phyloP scores from a whole-genome alignment of 2,329 filamentous ascomycete genomes.

The Talaromyces sp. region DNA sequence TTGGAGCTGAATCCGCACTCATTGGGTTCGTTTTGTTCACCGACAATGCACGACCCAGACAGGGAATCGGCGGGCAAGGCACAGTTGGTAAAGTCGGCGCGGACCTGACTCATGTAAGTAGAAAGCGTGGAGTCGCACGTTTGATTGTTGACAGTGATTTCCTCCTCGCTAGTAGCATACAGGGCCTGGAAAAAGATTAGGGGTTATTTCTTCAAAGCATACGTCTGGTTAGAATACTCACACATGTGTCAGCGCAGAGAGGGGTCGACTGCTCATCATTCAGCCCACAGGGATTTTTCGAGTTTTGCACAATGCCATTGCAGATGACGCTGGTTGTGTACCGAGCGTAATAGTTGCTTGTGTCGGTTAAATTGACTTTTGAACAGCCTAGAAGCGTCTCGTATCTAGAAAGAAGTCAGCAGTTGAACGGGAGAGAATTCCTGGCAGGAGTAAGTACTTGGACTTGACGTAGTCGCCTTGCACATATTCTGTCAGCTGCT shows the following conservation, averaged over 20 bases:
- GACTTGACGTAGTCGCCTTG: conserved; percentile 66
- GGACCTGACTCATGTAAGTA: conserved; percentile 69
- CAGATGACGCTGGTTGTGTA: conserved; percentile 91
- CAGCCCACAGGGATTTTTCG: conserved; percentile 63
- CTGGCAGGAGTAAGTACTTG: conserved; percentile 53
- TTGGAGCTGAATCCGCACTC: conserved; percentile 82
- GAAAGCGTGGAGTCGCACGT: conserved; percentile 65
- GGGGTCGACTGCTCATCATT: conserved; percentile 62
- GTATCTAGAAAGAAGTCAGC: conserved; percentile 59
- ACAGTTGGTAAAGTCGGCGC: conserved; percentile 89
- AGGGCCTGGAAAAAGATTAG: conserved; percentile 54
- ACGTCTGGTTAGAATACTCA: conserved; percentile 38
- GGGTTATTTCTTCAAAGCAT: neutral
- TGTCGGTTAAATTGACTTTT: conserved; percentile 69
- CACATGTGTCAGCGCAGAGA: conserved; percentile 85
- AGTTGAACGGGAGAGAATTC: neutral
- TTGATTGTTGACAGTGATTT: conserved; percentile 67
- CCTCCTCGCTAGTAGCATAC: conserved; percentile 82
- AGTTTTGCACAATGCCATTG: conserved; percentile 91
- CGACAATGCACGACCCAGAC: conserved; percentile 68
- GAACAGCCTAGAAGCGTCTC: conserved; percentile 74
- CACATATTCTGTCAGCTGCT: conserved; percentile 67
- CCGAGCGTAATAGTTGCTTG: conserved; percentile 79
- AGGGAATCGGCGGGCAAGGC: conserved; percentile 76
- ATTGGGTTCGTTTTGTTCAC: conserved; percentile 70